Conservation (phyloP, 768 basidiomycete genomes). For the Leccinum variicolor region DNA sequence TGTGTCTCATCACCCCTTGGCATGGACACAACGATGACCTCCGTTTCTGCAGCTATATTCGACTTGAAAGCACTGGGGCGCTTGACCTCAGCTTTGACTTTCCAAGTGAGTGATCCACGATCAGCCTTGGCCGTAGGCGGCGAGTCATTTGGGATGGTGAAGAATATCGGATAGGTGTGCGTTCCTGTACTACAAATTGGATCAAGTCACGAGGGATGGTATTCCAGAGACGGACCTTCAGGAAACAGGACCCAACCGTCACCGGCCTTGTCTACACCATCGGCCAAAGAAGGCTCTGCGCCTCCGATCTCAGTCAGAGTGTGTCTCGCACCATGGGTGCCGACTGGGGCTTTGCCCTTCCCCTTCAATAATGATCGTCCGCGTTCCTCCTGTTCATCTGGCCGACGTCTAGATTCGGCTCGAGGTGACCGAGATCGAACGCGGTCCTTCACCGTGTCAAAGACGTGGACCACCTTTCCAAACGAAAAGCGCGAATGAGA, state of each 20-base stretch:
- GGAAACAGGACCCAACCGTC: conserved; percentile 84
- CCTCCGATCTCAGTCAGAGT: conserved; percentile 28
- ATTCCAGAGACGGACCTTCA: conserved; percentile 52
- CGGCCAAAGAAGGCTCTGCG: conserved; percentile 23
- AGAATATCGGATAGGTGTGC: conserved; percentile 95
- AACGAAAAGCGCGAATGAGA: conserved; percentile 52
- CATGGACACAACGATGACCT: conserved; percentile 71
- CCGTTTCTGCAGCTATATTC: conserved; percentile 67
- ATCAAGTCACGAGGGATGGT: conserved; percentile 20
- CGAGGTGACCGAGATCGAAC: conserved; percentile 48
- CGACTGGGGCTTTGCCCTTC: conserved; percentile 28
- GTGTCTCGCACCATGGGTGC: background rate
- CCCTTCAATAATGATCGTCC: conserved; percentile 30
- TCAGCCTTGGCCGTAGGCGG: conserved; percentile 76
- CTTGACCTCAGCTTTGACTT: conserved; percentile 75
- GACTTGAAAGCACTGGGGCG: conserved; percentile 76
- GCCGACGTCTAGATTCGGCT: conserved; percentile 2
- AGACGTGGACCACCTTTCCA: conserved; percentile 46
- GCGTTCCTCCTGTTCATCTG: conserved; percentile 14
- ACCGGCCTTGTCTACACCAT: conserved; percentile 32
- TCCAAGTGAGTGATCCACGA: conserved; percentile 77
- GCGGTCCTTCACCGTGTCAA: conserved; percentile 42
- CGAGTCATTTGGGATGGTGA: conserved; percentile 76
- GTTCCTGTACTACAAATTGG: conserved; percentile 66
- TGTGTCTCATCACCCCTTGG: conserved; percentile 50